Conservation (phyloP, 805 yeast species). For the Metschnikowia sp. region DNA sequence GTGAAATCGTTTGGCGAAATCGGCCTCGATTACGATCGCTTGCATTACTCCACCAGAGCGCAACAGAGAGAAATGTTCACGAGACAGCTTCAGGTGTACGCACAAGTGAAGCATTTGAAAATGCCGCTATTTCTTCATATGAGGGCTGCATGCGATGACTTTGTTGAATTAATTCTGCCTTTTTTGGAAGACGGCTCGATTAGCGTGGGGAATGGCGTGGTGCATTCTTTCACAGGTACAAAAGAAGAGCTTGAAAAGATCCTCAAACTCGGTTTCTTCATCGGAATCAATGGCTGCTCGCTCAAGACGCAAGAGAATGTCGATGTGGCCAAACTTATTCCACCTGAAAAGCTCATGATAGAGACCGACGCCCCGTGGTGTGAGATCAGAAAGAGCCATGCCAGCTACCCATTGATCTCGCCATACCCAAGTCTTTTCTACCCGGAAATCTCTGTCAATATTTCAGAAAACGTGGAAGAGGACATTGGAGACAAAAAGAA, state of each 20-base stretch:
- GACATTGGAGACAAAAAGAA: not conserved
- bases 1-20: constrained; percentile 92
- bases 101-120: constrained; percentile 37
- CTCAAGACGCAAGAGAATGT: constrained; percentile 74
- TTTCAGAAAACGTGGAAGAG: not conserved
- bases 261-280: constrained; percentile 56
- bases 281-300: constrained; percentile 93
- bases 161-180: constrained; percentile 59
- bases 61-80: constrained; percentile 67
- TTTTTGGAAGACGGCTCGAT: constrained; percentile 46
- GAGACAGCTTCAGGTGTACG: constrained; percentile 65
- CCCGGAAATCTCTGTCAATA: constrained; percentile 31
- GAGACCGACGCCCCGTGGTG: constrained; percentile 99
- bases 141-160: constrained; percentile 83
- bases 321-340: constrained; percentile 62
- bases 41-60: constrained; percentile 67
- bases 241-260: constrained; percentile 56
- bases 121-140: constrained; percentile 88
- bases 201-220: constrained; percentile 63
- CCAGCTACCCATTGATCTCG: constrained; percentile 57
- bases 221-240: constrained; percentile 93
- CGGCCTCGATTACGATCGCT: constrained; percentile 91
- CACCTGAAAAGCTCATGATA: constrained; percentile 65
- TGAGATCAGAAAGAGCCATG: constrained; percentile 82
- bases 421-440: constrained; percentile 55